phyloP scores from a whole-genome alignment of 345 rosid genomes.

The Aquilaria sinensis region DNA sequence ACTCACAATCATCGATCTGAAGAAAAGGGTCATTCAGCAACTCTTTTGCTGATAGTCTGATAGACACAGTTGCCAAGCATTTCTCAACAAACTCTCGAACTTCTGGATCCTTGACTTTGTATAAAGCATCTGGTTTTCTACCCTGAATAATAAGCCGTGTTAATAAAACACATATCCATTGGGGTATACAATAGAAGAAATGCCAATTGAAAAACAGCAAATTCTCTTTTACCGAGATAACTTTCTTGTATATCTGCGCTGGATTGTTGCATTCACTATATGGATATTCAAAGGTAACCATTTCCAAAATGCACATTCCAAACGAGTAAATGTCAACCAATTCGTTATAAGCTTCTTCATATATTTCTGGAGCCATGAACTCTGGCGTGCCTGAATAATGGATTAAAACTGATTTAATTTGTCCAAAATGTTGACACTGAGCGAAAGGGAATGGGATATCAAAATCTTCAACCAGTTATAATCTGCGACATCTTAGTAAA shows the following conservation, averaged over 20 bases:
- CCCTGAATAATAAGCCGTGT: conserved; percentile 47
- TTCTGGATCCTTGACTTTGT: conserved; percentile 75
- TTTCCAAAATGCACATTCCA: conserved; percentile 97
- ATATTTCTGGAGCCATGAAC: conserved; percentile 99
- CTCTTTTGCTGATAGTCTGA: conserved; percentile 82
- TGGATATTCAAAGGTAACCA: conserved; percentile 97
- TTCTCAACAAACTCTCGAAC: conserved; percentile 76
- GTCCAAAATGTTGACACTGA: background rate
- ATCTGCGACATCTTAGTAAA: background rate
- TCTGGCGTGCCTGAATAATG: conserved; percentile 80
- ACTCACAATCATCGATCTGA: conserved; percentile 44
- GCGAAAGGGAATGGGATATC: background rate
- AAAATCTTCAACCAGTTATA: background rate
- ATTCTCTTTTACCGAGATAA: conserved; percentile 64
- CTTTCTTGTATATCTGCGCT: conserved; percentile 99
- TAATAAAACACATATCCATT: conserved; percentile 9
- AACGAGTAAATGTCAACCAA: conserved; percentile 96
- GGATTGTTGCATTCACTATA: conserved; percentile 92
- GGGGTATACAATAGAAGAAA: background rate
- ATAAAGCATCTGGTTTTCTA: conserved; percentile 83
- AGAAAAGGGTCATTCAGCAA: conserved; percentile 83
- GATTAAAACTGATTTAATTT: background rate
- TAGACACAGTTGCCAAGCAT: conserved; percentile 79
- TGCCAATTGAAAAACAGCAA: conserved; percentile 1
- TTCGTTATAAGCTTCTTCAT: conserved; percentile 94